A percentile compares a stretch with the other conserved stretches of the same genome.
These are phyloP conservation scores for Pseudogymnoascus destructans DNA, from an alignment of 2,329 filamentous ascomycete species.

Conservation along the genomic window DNA sequence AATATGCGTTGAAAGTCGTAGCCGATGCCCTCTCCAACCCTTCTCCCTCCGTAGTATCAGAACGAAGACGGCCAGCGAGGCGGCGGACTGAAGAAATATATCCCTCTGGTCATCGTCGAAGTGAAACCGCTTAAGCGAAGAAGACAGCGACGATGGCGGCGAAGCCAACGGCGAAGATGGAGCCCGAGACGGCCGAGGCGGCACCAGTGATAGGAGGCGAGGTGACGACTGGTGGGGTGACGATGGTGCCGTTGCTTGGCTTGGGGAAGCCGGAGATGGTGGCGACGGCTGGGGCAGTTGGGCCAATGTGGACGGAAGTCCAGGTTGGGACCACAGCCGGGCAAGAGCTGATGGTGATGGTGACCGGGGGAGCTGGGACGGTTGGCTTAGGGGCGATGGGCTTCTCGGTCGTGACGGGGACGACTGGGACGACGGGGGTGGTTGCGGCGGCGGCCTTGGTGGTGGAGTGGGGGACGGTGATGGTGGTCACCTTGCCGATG, in stretches of 20 bases:
- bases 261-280: constrained; percentile 13
- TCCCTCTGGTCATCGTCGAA: not conserved
- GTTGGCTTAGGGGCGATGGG: constrained; percentile 12
- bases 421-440: constrained; percentile 19
- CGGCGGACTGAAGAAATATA: not conserved
- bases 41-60: not conserved
- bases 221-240: constrained; percentile 12
- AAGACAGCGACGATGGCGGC: constrained; percentile 21
- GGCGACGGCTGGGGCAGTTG: not conserved
- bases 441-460: constrained; percentile 22
- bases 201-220: constrained; percentile 20
- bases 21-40: not conserved
- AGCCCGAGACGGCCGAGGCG: constrained; percentile 23
- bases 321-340: constrained; percentile 24
- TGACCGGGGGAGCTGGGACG: constrained; percentile 16
- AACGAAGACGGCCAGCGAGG: not conserved
- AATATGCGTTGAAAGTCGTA: constrained; percentile 3
- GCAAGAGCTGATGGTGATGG: constrained; percentile 30
- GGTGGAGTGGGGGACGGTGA: constrained; percentile 18
- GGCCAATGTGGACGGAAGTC: constrained; percentile 6
- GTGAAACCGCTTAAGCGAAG: constrained; percentile 23
- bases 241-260: constrained; percentile 13
- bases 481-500: constrained; percentile 15
- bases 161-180: constrained; percentile 24
- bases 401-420: constrained; percentile 15